Evolutionary conservation across 352 stramenopile species (phyloP).

Genomic region (Pelagophyceae sp.): DNA sequence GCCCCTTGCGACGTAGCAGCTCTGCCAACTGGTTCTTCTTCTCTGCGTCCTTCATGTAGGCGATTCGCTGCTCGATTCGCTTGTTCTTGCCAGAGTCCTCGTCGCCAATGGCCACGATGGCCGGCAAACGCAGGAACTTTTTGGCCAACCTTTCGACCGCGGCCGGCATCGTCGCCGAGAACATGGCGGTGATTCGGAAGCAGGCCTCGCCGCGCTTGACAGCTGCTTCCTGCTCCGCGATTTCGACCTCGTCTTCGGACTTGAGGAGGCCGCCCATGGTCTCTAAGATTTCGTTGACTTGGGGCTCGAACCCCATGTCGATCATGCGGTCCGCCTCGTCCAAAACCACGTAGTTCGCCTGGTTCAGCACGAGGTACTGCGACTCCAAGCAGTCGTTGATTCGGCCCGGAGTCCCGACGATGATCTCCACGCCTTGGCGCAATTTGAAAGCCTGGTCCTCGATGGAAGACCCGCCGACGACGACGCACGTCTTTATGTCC

Average conservation of each 20-base stretch:
- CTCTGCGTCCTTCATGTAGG: conserved; percentile 78
- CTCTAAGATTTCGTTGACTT: conserved; percentile 89
- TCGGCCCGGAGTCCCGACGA: conserved; percentile 94
- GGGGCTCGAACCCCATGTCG: conserved; percentile 87
- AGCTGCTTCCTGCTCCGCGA: conserved; percentile 74
- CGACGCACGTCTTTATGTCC: conserved; percentile 63
- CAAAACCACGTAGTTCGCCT: conserved; percentile 97
- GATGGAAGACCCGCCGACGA: conserved; percentile 87
- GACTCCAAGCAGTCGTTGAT: conserved; percentile 94
- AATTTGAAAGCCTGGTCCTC: conserved; percentile 91
- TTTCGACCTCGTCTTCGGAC: conserved; percentile 87
- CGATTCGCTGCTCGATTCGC: conserved; percentile 88
- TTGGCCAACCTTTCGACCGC: conserved; percentile 94
- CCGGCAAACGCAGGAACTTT: conserved; percentile 88
- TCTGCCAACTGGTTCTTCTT: conserved; percentile 79
- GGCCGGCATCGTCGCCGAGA: conserved; percentile 94
- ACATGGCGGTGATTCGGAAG: conserved; percentile 82
- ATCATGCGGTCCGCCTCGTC: conserved; percentile 98
- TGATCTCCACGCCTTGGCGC: conserved; percentile 88
- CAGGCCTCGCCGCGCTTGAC: conserved; percentile 30
- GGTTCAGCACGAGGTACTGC: conserved; percentile 94
- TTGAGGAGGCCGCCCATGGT: conserved; percentile 92
- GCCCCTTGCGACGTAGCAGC: conserved; percentile 59
- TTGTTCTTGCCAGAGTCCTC: conserved; percentile 95
- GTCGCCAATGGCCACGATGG: conserved; percentile 94